Base-by-base conservation (phyloP, 2,329 filamentous ascomycete genomes). In the Talaromyces sp. region DNA sequence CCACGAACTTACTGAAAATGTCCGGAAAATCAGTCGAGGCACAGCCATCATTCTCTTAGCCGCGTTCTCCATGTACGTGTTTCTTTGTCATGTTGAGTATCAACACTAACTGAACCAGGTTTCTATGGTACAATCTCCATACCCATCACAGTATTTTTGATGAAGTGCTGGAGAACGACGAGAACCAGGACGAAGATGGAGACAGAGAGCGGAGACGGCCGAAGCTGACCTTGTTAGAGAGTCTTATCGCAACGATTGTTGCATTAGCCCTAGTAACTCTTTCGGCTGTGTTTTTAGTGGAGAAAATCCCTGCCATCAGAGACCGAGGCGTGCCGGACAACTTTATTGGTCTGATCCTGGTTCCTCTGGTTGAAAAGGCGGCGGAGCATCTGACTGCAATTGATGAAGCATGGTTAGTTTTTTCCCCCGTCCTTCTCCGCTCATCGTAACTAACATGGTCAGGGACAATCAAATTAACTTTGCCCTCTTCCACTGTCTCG, bases 331-430 rank as follows among this genome's bases (percentile, higher is more conserved):
- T 87, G 46, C 79, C 79, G 1, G 83, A 87, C 65, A 80, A 81
- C 31, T 88, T 87, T 64, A 77, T 87, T 63, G 84, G 90, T 67
- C 79, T 95, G 41, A 93, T 94, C 65, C 81, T 95, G 0, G 83
- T 94, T 17, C 77, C 90, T 3, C 81, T 95, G 0, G 90, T 94
- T 6, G 91, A 95, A 70, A 95, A 96, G 74, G 87, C 89, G 2
- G 90, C 91, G 12, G 91, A 95, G 74, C 91, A 95, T 74, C 78
- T 95, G 53, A 92, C 89, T 1, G 89, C 90, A 48, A 81, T 95
- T 61, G 90, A 94, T 67, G 91, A 95, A 80, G 91, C 91, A 26
- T 93, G 86, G 81, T 88, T 91, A 61, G 68, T 50, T n/a, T 53
- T 61, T n/a, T n/a, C n/a, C n/a, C n/a, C n/a, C n/a, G 12, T 14